phyloP scores from a whole-genome alignment of 257 asterid species.

The Echium plantagineum region DNA sequence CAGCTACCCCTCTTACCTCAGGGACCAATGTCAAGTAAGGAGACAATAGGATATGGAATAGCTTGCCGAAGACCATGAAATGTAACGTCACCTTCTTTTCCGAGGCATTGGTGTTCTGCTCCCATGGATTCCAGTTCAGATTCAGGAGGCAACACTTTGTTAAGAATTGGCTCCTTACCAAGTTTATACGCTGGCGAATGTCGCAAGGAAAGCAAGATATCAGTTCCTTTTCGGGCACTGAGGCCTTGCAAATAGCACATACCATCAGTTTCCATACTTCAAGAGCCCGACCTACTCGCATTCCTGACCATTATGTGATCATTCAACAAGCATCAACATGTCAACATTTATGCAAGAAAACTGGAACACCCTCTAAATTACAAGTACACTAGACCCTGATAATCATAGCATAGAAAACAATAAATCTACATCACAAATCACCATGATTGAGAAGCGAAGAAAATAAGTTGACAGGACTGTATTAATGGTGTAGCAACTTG shows the following conservation, averaged over 20 bases:
- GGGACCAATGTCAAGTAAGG: conserved; percentile 45
- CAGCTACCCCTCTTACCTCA: too few relatives aligned
- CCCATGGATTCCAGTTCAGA: conserved; percentile 49
- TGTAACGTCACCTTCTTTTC: conserved; percentile 71
- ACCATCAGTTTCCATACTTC: conserved; percentile 52
- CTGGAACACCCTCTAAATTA: too few relatives aligned
- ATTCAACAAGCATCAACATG: too few relatives aligned
- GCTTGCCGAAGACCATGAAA: conserved; percentile 77
- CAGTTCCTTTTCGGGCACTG: conserved; percentile 33
- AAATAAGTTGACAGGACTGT: too few relatives aligned
- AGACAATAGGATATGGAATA: conserved; percentile 54
- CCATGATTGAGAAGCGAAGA: too few relatives aligned
- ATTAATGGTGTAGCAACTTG: too few relatives aligned
- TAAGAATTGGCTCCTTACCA: conserved; percentile 52
- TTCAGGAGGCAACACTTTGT: conserved; percentile 41
- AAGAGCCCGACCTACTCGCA: conserved; percentile 25
- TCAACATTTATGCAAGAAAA: too few relatives aligned
- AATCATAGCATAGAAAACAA: too few relatives aligned
- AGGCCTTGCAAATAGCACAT: conserved; percentile 46
- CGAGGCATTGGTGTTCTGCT: conserved; percentile 48
- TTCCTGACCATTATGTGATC: not conserved
- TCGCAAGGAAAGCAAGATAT: conserved; percentile 45
- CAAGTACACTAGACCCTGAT: too few relatives aligned
- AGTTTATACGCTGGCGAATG: conserved; percentile 73
- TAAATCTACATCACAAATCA: too few relatives aligned